These are phyloP conservation scores for Globisporangium nunn DNA, from an alignment of 352 stramenopile genomes.

Conservation along the genomic window DNA sequence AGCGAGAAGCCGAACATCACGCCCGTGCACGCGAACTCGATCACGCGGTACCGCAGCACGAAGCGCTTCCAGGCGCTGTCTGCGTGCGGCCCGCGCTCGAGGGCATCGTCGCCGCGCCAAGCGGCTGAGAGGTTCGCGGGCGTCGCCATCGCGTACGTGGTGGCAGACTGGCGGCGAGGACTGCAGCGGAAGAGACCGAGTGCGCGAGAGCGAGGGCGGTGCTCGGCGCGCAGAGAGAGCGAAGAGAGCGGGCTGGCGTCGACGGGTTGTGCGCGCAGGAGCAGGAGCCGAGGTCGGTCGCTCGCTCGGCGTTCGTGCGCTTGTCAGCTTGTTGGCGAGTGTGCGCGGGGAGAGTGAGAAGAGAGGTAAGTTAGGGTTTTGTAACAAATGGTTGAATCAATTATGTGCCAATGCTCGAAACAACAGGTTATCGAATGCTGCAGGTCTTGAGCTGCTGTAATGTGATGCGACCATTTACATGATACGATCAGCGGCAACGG, in stretches of 20 bases:
- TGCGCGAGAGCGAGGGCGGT: neutral
- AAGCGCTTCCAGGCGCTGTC: slow-evolving; percentile 15
- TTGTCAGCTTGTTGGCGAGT: neutral
- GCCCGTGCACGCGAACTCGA: slow-evolving; percentile 45
- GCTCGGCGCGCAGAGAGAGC: neutral
- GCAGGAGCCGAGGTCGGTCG: too few relatives aligned
- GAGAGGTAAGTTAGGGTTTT: too few relatives aligned
- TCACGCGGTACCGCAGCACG: slow-evolving; percentile 32
- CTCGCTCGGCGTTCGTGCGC: neutral
- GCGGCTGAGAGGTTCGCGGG: neutral
- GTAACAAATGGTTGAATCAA: too few relatives aligned
- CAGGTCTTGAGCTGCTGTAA: too few relatives aligned
- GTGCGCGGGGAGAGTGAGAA: neutral
- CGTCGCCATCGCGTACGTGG: slow-evolving; percentile 9
- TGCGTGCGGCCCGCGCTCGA: slow-evolving; percentile 11
- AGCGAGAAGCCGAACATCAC: slow-evolving; percentile 40
- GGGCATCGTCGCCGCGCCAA: slow-evolving; percentile 8
- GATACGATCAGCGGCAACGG: too few relatives aligned
- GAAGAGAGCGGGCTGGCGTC: neutral
- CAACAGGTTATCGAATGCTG: too few relatives aligned
- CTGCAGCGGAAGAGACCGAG: neutral
- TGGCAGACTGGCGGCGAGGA: too few relatives aligned
- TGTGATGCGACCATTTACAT: too few relatives aligned
- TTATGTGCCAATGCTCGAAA: too few relatives aligned
- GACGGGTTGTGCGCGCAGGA: neutral